A percentile compares a stretch with the other conserved stretches of the same genome.
phyloP scores from a whole-genome alignment of 257 asterid genomes.

The Sherardia arvensis region DNA sequence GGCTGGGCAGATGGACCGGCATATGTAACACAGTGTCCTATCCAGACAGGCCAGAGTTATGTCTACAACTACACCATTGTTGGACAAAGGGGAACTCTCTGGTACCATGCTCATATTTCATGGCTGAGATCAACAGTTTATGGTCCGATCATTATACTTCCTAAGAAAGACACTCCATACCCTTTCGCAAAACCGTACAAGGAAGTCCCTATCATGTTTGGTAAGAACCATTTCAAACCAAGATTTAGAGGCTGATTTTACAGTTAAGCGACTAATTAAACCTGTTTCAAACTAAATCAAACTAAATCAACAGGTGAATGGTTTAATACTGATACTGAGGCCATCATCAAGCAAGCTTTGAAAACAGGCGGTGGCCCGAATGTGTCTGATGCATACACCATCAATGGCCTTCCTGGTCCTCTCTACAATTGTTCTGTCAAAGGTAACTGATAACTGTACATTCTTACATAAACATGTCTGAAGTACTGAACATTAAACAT shows the following conservation, averaged over 20 bases:
- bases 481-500: not conserved
- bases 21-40: constrained; percentile 54
- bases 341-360: constrained; percentile 47
- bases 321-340: constrained; percentile 51
- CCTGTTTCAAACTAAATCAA: too few relatives aligned
- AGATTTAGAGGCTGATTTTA: not conserved
- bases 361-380: constrained; percentile 59
- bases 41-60: constrained; percentile 48
- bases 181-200: not conserved
- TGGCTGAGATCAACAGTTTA: constrained; percentile 60
- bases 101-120: constrained; percentile 56
- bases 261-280: not conserved
- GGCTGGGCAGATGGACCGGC: constrained; percentile 78
- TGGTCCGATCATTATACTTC: constrained; percentile 55
- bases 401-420: constrained; percentile 56
- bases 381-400: constrained; percentile 54
- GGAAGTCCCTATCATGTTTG: constrained; percentile 11
- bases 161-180: constrained; percentile 22
- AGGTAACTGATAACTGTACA: constrained; percentile 32
- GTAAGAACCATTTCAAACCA: constrained; percentile 17
- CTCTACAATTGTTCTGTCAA: constrained; percentile 49
- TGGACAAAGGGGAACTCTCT: constrained; percentile 54
- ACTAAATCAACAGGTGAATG: constrained; percentile 56
- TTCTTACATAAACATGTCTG: not conserved
- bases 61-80: constrained; percentile 46